phyloP scores from a whole-genome alignment of 2,329 filamentous ascomycete species.

The Xylaria sp. region DNA sequence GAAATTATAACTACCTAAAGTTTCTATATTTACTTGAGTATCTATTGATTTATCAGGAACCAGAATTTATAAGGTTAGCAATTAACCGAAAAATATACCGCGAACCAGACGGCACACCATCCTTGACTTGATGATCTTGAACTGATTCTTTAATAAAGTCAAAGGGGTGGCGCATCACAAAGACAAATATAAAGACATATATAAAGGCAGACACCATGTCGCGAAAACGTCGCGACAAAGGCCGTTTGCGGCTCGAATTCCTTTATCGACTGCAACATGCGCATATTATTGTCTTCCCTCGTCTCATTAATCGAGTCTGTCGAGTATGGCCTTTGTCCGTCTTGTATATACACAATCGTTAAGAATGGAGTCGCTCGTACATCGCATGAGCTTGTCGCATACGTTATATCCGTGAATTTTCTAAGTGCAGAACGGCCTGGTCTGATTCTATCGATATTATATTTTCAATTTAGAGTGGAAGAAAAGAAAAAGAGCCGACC shows the following conservation, averaged over 20 bases:
- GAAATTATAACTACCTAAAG: neutral
- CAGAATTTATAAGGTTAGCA: no score
- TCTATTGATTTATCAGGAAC: no score
- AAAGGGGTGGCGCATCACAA: neutral
- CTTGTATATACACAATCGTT: neutral
- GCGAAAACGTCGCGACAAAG: slow-evolving; percentile 17
- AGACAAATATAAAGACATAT: slow-evolving; percentile 9
- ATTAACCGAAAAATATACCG: no score
- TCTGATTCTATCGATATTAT: neutral
- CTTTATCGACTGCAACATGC: slow-evolving; percentile 11
- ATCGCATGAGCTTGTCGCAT: neutral
- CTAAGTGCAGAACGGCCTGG: neutral
- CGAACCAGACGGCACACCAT: no score
- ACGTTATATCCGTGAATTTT: neutral
- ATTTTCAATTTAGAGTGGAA: neutral
- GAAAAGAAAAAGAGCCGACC: neutral
- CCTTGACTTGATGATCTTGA: no score
- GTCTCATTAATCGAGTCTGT: neutral
- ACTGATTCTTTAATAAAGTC: no score
- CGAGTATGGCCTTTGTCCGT: neutral
- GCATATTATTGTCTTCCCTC: neutral
- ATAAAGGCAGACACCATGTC: neutral
- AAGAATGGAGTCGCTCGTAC: neutral
- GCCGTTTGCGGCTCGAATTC: slow-evolving; percentile 12
- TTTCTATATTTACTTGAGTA: no score